Evolutionary conservation across 2,329 filamentous ascomycete genomes (phyloP).

Genomic region (Chrysoporthe austroafricana): DNA sequence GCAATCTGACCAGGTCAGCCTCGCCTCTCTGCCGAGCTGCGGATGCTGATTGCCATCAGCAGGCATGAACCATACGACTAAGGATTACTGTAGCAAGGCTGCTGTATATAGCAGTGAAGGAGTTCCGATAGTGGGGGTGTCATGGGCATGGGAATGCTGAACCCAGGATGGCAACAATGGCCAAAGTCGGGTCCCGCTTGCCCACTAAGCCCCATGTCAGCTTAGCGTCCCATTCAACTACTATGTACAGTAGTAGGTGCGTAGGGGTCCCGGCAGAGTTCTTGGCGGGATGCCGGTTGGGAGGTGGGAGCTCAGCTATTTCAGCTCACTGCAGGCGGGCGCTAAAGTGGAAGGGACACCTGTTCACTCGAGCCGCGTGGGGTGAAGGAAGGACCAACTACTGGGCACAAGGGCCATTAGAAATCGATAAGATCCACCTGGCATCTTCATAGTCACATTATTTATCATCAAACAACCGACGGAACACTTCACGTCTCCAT

Average conservation of each 20-base stretch:
- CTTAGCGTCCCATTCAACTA: background rate
- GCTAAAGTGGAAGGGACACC: conserved; percentile 19
- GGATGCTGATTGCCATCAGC: background rate
- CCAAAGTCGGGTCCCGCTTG: background rate
- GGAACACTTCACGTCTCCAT: background rate
- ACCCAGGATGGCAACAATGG: background rate
- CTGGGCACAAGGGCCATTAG: conserved; percentile 6
- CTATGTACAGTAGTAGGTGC: too few relatives aligned
- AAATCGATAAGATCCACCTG: conserved; percentile 24
- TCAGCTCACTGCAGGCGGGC: background rate
- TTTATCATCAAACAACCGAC: conserved; percentile 4
- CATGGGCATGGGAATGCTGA: background rate
- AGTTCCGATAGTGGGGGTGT: background rate
- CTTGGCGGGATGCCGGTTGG: background rate
- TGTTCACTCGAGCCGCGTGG: conserved; percentile 14
- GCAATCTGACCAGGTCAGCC: background rate
- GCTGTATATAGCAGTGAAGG: background rate
- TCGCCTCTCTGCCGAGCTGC: background rate
- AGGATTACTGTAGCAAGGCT: background rate
- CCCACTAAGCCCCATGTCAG: background rate
- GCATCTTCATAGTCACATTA: conserved; percentile 4
- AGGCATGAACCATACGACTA: background rate
- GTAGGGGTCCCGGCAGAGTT: conserved; percentile 1
- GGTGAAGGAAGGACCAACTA: background rate
- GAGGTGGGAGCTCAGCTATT: background rate